A percentile compares a stretch with the other conserved stretches of the same genome.
These are phyloP conservation scores for Carex littledalei DNA, from an alignment of 176 grass and related monocot genomes.

Conservation along the genomic window DNA sequence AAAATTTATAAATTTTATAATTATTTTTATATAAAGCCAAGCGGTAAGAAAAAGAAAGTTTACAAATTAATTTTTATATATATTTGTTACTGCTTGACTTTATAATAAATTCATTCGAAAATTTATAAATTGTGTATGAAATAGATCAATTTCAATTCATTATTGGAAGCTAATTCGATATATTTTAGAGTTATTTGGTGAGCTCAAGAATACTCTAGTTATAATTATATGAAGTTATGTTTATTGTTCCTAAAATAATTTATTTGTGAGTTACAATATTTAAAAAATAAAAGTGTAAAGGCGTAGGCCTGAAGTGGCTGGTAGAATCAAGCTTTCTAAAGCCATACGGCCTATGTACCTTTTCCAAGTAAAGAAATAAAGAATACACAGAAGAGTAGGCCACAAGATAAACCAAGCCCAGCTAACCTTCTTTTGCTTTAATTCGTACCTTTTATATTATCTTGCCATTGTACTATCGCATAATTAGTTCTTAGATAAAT, in stretches of 20 bases:
- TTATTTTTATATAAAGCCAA: background rate
- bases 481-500: background rate
- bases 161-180: too few species aligned
- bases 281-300: background rate
- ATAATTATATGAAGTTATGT: background rate
- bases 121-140: too few species aligned
- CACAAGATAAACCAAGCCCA: constrained; percentile 17
- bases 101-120: too few species aligned
- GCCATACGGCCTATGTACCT: background rate
- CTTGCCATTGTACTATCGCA: background rate
- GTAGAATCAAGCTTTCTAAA: constrained; percentile 18
- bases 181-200: too few species aligned
- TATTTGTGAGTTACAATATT: background rate
- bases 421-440: constrained; percentile 12
- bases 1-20: background rate
- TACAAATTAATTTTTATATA: too few species aligned
- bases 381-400: background rate
- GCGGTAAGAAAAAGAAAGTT: too few species aligned
- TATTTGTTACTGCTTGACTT: too few species aligned
- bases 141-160: too few species aligned
- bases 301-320: background rate
- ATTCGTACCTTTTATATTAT: background rate
- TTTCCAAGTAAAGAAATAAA: constrained; percentile 6
- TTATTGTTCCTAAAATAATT: background rate
- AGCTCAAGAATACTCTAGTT: too few species aligned